Evolutionary conservation across 2,329 filamentous ascomycete species (phyloP).

Genomic region (Alternaria sp.): DNA sequence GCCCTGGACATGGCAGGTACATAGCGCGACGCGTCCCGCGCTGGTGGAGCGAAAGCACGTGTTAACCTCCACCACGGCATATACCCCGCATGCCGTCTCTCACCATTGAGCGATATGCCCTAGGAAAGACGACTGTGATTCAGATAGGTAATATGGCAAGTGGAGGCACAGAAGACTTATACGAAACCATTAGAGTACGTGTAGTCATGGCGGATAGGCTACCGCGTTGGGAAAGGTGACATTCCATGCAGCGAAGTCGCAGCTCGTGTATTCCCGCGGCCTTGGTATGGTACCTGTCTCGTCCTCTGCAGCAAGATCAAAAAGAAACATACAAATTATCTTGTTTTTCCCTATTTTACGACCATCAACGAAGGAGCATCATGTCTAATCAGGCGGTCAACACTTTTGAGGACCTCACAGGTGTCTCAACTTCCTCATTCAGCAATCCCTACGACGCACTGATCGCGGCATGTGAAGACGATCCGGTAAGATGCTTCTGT

Average conservation of each 20-base stretch:
- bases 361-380: background rate
- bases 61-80: background rate
- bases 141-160: background rate
- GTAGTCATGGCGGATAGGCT: constrained; percentile 7
- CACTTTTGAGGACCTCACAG: constrained; percentile 52
- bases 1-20: background rate
- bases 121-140: background rate
- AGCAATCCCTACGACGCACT: constrained; percentile 81
- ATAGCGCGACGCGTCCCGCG: background rate
- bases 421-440: constrained; percentile 47
- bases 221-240: constrained; percentile 8
- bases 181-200: background rate
- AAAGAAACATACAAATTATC: background rate
- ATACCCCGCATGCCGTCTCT: constrained; percentile 1
- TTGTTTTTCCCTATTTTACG: background rate
- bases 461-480: constrained; percentile 71
- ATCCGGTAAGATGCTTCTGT: constrained; percentile 64
- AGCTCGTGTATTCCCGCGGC: background rate
- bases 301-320: background rate
- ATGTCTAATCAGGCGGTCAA: constrained; percentile 32
- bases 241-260: background rate
- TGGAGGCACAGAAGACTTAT: background rate
- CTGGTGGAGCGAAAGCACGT: constrained; percentile 11
- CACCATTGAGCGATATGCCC: background rate
- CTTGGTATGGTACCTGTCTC: background rate